Base-by-base conservation (phyloP, 2,329 filamentous ascomycete species). In the Curvularia spicifera region DNA sequence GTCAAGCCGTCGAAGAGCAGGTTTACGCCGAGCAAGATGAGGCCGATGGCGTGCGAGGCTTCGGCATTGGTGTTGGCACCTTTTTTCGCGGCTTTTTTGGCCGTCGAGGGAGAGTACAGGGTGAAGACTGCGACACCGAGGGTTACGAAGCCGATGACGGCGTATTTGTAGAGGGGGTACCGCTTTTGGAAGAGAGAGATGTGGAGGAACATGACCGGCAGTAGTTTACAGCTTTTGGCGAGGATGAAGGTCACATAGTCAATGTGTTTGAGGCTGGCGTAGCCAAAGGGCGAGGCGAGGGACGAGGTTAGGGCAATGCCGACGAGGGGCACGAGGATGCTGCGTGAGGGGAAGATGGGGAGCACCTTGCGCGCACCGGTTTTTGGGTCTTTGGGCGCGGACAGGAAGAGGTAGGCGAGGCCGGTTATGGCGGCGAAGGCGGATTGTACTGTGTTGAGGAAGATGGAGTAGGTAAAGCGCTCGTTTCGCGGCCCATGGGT, bases 241-340 rank as follows among this genome's bases (percentile, higher is more conserved):
- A 99, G 89, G 68, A 97, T 91, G 80, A 96, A 98, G 29, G 95
- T 97, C 72, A 98, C 91, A 80, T 98, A 98, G 85, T 98, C 95
- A 78, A 98, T 93, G 77, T 98, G 93, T 37, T 90, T 88, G 50
- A 98, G 87, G 58, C 88, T 90, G 49, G 95, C 93, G 79, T 98
- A 98, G 68, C 94, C 95, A 73, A 97, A 97, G 2, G 94, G 94
- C n/a, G 90, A 93, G 39, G 94, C 93, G 51, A 98, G 89, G 4
- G 91, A 93, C 69, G 88, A 90, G 4, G 93, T 97, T 55, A 97
- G 79, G 66, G 93, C 91, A 58, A 99, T 92, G 57, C 98, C 86
- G 59, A 91, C 78, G 45, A 99, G 84, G 5, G 94, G 93, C 39
- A 85, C 79, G 56, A 97, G 79, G 72, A 97, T 96, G 53, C 83